phyloP scores from a whole-genome alignment of 192 early-diverging fungal species.

The Rhizophagus prolifer region DNA sequence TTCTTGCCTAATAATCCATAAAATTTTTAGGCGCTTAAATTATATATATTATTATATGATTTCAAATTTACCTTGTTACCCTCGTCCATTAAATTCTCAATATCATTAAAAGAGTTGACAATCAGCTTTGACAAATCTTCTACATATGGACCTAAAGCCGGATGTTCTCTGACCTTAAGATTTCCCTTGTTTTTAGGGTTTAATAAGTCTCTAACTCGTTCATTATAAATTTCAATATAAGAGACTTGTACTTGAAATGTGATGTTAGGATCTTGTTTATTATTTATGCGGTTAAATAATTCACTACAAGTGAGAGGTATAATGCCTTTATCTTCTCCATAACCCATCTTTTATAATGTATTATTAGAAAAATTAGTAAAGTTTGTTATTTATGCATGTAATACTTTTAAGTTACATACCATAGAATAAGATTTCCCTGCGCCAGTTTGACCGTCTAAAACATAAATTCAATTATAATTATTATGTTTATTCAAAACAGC shows the following conservation, averaged over 20 bases:
- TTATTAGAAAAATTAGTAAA: not conserved
- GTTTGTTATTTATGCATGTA: not conserved
- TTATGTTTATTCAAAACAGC: not conserved
- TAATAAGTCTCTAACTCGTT: slow-evolving; percentile 77
- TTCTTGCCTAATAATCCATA: slow-evolving; percentile 59
- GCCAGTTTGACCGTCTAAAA: slow-evolving; percentile 75
- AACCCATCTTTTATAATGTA: slow-evolving; percentile 54
- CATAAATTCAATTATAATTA: not conserved
- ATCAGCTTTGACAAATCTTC: slow-evolving; percentile 87
- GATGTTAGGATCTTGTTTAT: slow-evolving; percentile 40
- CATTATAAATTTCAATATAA: slow-evolving; percentile 93
- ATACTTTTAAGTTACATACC: slow-evolving; percentile 36
- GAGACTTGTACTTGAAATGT: slow-evolving; percentile 75
- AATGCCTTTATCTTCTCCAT: slow-evolving; percentile 77
- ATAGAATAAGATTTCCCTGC: slow-evolving; percentile 74
- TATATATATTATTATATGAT: slow-evolving; percentile 3
- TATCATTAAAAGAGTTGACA: slow-evolving; percentile 69
- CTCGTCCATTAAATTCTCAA: slow-evolving; percentile 74
- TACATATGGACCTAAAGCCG: slow-evolving; percentile 80
- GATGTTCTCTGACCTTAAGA: slow-evolving; percentile 81
- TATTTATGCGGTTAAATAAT: slow-evolving; percentile 68
- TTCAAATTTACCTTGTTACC: slow-evolving; percentile 66
- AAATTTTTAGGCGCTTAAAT: not conserved
- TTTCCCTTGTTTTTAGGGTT: slow-evolving; percentile 74
- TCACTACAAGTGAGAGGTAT: slow-evolving; percentile 83